These are phyloP conservation scores for Lachancea sp. DNA, from an alignment of 805 yeast genomes.

Conservation along the genomic window DNA sequence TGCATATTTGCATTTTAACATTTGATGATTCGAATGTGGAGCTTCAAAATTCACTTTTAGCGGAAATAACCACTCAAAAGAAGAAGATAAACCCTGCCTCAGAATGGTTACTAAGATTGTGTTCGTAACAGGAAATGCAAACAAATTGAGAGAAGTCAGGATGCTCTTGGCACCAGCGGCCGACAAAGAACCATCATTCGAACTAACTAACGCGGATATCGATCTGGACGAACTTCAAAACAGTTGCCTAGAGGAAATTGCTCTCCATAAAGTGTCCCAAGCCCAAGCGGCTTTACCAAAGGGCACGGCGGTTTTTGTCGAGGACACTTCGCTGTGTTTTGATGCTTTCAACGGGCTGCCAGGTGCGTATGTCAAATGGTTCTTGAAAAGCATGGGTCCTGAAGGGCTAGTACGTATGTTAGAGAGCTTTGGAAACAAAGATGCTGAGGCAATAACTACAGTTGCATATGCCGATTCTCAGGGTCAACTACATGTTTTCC, in stretches of 20 bases:
- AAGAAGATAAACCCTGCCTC: neutral
- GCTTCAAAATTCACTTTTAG: too few relatives aligned
- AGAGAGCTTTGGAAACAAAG: conserved; percentile 71
- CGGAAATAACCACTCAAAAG: neutral
- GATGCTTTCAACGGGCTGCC: conserved; percentile 79
- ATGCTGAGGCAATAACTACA: conserved; percentile 85
- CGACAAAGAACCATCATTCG: conserved; percentile 25
- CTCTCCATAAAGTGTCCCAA: conserved; percentile 63
- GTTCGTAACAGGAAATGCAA: conserved; percentile 82
- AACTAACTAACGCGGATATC: conserved; percentile 53
- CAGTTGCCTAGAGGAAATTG: conserved; percentile 66
- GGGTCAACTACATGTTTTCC: conserved; percentile 71
- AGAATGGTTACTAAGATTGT: conserved; percentile 36
- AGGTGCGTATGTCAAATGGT: conserved; percentile 96
- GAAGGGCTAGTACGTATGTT: conserved; percentile 73
- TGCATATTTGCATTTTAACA: too few relatives aligned
- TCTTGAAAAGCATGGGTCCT: conserved; percentile 66
- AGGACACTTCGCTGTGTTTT: conserved; percentile 88
- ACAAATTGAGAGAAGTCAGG: conserved; percentile 80
- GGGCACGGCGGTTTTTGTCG: conserved; percentile 81
- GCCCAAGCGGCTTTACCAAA: conserved; percentile 56
- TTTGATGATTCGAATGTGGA: too few relatives aligned
- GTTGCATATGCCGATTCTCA: conserved; percentile 88
- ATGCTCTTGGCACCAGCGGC: conserved; percentile 52
- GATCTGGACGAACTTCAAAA: conserved; percentile 94